Conservation (phyloP, 352 stramenopile genomes). For the Globisporangium cystogenes region DNA sequence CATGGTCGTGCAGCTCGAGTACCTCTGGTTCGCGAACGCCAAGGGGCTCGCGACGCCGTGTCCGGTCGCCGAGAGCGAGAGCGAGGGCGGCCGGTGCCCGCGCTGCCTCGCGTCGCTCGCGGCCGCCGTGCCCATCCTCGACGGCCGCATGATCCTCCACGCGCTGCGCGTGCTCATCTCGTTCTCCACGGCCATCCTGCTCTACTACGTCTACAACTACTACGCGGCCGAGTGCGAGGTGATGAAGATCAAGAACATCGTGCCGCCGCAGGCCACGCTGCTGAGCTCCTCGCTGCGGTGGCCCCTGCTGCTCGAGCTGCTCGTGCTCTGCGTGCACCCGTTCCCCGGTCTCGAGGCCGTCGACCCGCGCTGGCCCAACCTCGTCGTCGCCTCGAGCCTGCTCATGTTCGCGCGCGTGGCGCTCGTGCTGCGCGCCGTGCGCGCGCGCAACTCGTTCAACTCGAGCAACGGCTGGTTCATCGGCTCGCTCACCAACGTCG, state of each 20-base stretch:
- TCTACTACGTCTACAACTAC: constrained; percentile 67
- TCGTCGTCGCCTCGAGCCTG: constrained; percentile 49
- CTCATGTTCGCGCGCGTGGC: constrained; percentile 55
- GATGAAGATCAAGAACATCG: constrained; percentile 80
- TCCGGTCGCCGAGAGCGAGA: constrained; percentile 15
- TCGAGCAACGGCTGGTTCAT: constrained; percentile 83
- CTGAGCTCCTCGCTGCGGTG: constrained; percentile 49
- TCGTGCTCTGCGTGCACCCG: constrained; percentile 50
- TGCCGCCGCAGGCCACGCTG: constrained; percentile 59
- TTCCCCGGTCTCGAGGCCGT: constrained; percentile 63
- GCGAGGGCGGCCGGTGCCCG: constrained; percentile 25
- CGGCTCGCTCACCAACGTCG: constrained; percentile 65
- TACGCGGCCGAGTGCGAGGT: constrained; percentile 64
- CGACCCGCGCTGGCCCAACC: constrained; percentile 53
- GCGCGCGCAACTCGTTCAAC: constrained; percentile 71
- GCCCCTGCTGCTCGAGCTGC: constrained; percentile 41
- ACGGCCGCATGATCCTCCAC: constrained; percentile 65
- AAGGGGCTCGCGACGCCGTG: constrained; percentile 26
- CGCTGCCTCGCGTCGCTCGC: constrained; percentile 26
- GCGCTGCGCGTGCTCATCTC: constrained; percentile 58
- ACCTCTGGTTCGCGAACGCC: constrained; percentile 66
- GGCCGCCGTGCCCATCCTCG: constrained; percentile 24
- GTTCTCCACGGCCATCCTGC: constrained; percentile 54
- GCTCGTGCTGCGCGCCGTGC: constrained; percentile 48
- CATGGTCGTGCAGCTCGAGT: constrained; percentile 76